phyloP scores from a whole-genome alignment of 2,329 filamentous ascomycete species.

The Rhynchosporium secalis region DNA sequence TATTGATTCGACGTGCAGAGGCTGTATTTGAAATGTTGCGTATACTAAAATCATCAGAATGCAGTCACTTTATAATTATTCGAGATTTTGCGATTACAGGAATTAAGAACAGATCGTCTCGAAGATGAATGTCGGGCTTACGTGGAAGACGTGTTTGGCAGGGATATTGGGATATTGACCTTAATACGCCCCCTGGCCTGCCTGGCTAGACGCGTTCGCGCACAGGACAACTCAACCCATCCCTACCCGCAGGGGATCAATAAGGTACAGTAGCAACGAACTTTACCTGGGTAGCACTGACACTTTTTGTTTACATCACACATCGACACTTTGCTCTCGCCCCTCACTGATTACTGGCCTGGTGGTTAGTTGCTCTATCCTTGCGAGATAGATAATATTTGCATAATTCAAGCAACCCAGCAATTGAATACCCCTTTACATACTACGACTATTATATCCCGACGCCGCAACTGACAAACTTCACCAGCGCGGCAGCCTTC shows the following conservation, averaged over 20 bases:
- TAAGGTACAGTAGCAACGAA: neutral
- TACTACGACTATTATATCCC: neutral
- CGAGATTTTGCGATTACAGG: no score
- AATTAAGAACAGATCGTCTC: neutral
- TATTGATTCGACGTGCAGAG: no score
- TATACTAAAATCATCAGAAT: no score
- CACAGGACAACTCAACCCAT: neutral
- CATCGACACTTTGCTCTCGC: constrained; percentile 9
- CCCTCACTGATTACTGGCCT: neutral
- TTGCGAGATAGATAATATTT: neutral
- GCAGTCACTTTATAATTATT: no score
- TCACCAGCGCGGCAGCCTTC: constrained; percentile 7
- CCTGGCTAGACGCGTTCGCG: constrained; percentile 17
- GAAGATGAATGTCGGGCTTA: neutral
- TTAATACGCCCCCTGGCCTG: neutral
- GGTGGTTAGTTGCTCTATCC: constrained; percentile 11
- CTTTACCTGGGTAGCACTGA: neutral
- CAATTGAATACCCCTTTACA: neutral
- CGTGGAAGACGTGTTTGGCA: constrained; percentile 1
- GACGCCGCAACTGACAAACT: constrained; percentile 6
- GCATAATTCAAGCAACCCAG: neutral
- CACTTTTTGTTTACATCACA: constrained; percentile 20
- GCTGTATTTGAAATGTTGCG: no score
- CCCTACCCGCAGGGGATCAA: constrained; percentile 4
- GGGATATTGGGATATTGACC: constrained; percentile 3